A percentile compares a stretch with the other conserved stretches of the same genome.
These are phyloP conservation scores for Aquilaria malaccensis DNA, from an alignment of 345 rosid genomes.

Conservation along the genomic window DNA sequence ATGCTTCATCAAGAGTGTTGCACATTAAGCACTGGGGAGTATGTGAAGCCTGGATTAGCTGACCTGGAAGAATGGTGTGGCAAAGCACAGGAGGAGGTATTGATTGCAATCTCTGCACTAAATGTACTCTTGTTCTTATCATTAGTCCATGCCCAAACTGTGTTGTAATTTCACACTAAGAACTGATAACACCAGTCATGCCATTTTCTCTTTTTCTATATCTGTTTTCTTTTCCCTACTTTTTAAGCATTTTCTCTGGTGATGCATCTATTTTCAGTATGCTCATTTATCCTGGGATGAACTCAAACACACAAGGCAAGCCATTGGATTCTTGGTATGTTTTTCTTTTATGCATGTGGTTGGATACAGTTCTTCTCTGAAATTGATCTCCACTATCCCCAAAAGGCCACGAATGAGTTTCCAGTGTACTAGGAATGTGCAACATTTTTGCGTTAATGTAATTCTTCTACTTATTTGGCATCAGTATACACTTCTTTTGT, in stretches of 20 bases:
- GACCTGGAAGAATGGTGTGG: conserved; percentile 61
- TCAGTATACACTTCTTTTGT: too few species aligned
- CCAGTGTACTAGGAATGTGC: too few species aligned
- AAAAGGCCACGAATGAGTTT: too few species aligned
- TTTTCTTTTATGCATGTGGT: background rate
- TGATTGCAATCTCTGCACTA: background rate
- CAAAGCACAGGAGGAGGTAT: conserved; percentile 45
- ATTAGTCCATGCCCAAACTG: background rate
- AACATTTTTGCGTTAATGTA: too few species aligned
- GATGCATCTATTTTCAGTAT: conserved; percentile 9
- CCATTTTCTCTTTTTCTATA: background rate
- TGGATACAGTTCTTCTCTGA: too few species aligned
- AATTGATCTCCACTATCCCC: too few species aligned
- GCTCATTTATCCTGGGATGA: background rate
- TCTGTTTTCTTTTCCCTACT: conserved; percentile 9
- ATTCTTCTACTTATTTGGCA: too few species aligned
- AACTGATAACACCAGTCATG: too few species aligned
- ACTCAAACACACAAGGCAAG: conserved; percentile 3
- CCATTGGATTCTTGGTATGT: background rate
- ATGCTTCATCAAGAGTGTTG: conserved; percentile 70
- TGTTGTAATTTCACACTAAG: too few species aligned
- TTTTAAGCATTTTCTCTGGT: background rate
- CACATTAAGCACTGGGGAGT: conserved; percentile 69
- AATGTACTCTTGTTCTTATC: background rate
- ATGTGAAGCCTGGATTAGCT: conserved; percentile 50